Base-by-base conservation (phyloP, 352 stramenopile species). In the Phytophthora megakarya region DNA sequence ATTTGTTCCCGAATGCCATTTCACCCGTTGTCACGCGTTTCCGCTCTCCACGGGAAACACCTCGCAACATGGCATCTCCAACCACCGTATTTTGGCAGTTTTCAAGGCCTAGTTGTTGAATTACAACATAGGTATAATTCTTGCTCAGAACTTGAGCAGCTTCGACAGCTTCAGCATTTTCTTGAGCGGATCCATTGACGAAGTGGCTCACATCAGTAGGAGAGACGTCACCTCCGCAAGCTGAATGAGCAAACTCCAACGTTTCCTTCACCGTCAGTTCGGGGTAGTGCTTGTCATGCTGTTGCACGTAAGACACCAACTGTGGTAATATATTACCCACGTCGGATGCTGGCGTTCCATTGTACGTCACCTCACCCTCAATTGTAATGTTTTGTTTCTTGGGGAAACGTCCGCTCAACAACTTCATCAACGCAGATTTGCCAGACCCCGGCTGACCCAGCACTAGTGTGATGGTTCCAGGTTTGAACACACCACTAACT, bases 41-140 rank as follows among this genome's bases (percentile, higher is more conserved):
- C 58, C 82, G 85, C 61, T 97, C 88, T 16, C 91, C 91, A 25
- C 91, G 89, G 15, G 72, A 90, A 3, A 92, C 70, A 7, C 83
- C 83, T 30, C 80, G 75, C 15, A 81, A 42, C 50, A 89, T 76
- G 5, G 52, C 65, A 48, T 88, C 61, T 0, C 81, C 80, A 3
- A 90, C 66, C 26, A 89, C 78, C 13, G 78, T 89, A 33, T 88
- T 61, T 22, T 73, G 37, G 21, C 71, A 79, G 15, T 67, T 76
- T 19, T 56, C 45, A 16, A 88, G 72, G 15, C 76, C 73, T 5
- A 83, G 26, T 19, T 76, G 73, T 16, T 73, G 54, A 0, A 56
- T 71, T 19, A 83, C 75, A 16, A 86, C 58, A 42, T 89, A 70
- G 3, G 74, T 70, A 40, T 76, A 70, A 28, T 76, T 32, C 38